Evolutionary conservation across 2,329 filamentous ascomycete genomes (phyloP).

Genomic region (Cordyceps javanica): DNA sequence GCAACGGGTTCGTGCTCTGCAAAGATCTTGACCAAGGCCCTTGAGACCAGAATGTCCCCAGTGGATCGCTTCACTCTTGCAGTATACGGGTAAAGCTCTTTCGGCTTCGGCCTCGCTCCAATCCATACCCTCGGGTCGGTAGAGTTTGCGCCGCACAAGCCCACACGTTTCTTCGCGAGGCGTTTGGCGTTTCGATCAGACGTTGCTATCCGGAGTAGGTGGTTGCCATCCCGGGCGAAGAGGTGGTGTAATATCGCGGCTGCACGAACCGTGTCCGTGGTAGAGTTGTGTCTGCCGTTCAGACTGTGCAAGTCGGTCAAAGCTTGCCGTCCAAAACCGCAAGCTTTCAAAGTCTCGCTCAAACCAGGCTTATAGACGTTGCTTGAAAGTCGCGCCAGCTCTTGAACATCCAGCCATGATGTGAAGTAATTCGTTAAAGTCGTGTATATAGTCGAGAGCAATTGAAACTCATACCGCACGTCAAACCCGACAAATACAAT

Average conservation of each 20-base stretch:
- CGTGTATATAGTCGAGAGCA: background rate
- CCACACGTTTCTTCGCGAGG: background rate
- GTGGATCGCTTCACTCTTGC: background rate
- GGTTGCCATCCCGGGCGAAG: background rate
- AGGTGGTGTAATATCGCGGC: background rate
- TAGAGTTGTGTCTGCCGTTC: background rate
- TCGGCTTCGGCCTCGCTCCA: background rate
- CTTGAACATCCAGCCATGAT: background rate
- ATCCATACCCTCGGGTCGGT: background rate
- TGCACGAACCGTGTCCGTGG: conserved; percentile 1
- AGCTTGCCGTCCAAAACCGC: background rate
- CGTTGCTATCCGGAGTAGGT: background rate
- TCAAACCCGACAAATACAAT: background rate
- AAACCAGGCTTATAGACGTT: background rate
- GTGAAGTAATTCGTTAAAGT: background rate
- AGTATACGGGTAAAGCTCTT: conserved; percentile 6
- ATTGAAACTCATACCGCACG: background rate
- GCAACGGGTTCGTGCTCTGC: background rate
- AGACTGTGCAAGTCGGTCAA: background rate
- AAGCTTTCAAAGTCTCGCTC: background rate
- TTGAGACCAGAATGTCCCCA: background rate
- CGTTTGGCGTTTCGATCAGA: background rate
- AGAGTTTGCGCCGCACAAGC: background rate
- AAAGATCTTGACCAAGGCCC: background rate
- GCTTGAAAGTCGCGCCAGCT: background rate